Evolutionary conservation across 768 basidiomycete species (phyloP).

Genomic region (Russula brevipes): DNA sequence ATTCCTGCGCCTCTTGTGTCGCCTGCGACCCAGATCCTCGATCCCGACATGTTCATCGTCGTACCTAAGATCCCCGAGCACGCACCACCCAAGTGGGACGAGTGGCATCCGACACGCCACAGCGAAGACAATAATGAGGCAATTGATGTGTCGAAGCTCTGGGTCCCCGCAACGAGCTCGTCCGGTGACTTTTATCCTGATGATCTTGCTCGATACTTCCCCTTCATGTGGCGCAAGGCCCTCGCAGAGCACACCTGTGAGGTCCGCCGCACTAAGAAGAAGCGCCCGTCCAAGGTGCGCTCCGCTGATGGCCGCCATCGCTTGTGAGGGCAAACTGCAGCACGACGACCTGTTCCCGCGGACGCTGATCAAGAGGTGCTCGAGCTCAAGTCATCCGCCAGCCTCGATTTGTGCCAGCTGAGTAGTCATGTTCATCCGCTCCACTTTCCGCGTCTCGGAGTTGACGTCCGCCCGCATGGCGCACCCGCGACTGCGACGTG

Average conservation of each 20-base stretch:
- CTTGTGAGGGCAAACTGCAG: slow-evolving; percentile 4
- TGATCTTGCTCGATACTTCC: slow-evolving; percentile 9
- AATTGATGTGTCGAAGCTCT: slow-evolving; percentile 1
- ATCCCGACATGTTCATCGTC: neutral
- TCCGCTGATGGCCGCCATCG: neutral
- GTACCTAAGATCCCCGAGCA: slow-evolving; percentile 8
- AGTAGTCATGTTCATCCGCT: slow-evolving; percentile 1
- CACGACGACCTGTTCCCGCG: neutral
- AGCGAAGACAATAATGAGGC: neutral
- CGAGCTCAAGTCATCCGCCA: neutral
- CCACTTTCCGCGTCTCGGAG: slow-evolving; percentile 14
- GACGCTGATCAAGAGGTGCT: neutral
- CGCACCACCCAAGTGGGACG: slow-evolving; percentile 10
- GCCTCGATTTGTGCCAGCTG: slow-evolving; percentile 6
- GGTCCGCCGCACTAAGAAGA: neutral
- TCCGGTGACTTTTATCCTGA: slow-evolving; percentile 1
- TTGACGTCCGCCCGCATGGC: slow-evolving; percentile 4
- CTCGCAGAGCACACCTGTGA: neutral
- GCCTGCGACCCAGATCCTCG: slow-evolving; percentile 14
- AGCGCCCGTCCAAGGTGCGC: neutral
- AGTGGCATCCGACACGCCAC: slow-evolving; percentile 5
- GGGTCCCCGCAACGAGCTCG: slow-evolving; percentile 3
- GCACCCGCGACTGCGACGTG: slow-evolving; percentile 20
- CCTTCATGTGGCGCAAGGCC: slow-evolving; percentile 1
- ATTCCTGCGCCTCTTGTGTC: slow-evolving; percentile 9